Percentiles rank a stretch among this genome's conserved stretches.
These are phyloP conservation scores for Entelexis sorbosivorans DNA, from an alignment of 1,139 yeast genomes.

Conservation along the genomic window DNA sequence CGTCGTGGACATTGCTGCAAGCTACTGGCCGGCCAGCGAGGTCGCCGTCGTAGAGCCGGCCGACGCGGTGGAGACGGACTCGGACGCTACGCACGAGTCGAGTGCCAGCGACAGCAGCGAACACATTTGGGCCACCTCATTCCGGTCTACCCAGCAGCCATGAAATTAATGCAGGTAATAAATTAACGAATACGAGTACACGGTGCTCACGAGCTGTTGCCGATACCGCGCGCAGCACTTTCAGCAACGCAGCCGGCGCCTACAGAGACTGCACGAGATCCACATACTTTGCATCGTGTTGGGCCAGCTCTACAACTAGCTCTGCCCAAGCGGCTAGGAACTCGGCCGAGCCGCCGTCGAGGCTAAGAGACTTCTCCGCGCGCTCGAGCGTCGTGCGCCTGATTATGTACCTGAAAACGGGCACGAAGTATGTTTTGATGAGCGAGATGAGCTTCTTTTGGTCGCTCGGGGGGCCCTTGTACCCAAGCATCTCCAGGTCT, in stretches of 20 bases:
- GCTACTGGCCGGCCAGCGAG: neutral
- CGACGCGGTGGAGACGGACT: conserved; percentile 2
- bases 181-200: neutral
- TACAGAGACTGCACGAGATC: neutral
- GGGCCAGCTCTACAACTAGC: conserved; percentile 9
- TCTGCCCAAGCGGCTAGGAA: conserved; percentile 1
- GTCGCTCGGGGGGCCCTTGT: conserved; percentile 3
- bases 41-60: no score
- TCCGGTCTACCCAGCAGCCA: neutral
- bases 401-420: neutral
- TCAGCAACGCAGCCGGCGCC: neutral
- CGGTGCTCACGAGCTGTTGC: no score
- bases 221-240: no score
- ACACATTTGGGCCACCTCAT: neutral
- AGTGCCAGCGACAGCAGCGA: neutral
- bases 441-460: neutral
- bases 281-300: neutral
- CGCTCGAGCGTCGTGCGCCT: neutral
- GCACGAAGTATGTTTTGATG: conserved; percentile 3
- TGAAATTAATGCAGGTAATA: no score
- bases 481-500: conserved; percentile 10
- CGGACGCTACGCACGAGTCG: conserved; percentile 8
- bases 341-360: neutral
- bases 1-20: neutral
- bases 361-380: neutral